phyloP scores from a whole-genome alignment of 176 grass and related monocot genomes.

The Thalia dealbata region DNA sequence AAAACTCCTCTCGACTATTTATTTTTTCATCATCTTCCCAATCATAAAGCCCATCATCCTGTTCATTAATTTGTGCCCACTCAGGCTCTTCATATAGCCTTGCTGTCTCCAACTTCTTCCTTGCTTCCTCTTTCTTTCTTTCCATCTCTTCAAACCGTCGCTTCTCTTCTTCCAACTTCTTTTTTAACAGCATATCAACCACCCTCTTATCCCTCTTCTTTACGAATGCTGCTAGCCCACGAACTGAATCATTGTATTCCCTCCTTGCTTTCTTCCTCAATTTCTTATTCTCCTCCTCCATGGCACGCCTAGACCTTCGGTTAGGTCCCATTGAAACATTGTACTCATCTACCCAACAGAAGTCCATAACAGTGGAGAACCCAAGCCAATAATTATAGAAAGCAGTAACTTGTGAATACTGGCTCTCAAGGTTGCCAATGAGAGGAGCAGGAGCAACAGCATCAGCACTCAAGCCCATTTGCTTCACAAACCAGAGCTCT shows the following conservation, averaged over 20 bases:
- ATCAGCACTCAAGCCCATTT: conserved; percentile 42
- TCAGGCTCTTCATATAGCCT: conserved; percentile 76
- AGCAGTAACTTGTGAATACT: conserved; percentile 60
- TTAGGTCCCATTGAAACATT: conserved; percentile 43
- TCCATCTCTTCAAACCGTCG: conserved; percentile 41
- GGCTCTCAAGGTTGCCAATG: conserved; percentile 77
- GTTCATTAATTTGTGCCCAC: conserved; percentile 57
- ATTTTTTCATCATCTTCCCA: conserved; percentile 49
- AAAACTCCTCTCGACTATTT: conserved; percentile 51
- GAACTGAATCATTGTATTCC: conserved; percentile 79
- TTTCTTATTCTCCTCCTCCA: conserved; percentile 99
- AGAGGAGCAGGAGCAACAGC: conserved; percentile 43
- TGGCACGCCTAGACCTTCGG: conserved; percentile 53
- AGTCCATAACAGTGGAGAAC: conserved; percentile 74
- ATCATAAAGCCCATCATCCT: conserved; percentile 38
- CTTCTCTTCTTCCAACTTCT: conserved; percentile 65
- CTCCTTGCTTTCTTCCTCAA: conserved; percentile 52
- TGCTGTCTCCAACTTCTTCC: conserved; percentile 60
- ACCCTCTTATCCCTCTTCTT: conserved; percentile 98
- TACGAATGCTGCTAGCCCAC: conserved; percentile 58
- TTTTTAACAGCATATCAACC: conserved; percentile 59
- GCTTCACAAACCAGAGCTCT: conserved; percentile 59
- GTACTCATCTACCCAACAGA: conserved; percentile 81
- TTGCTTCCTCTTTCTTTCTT: conserved; percentile 69
- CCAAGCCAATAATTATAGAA: conserved; percentile 83